Conservation (phyloP, 2,329 filamentous ascomycete genomes). For the Diaporthe vaccinii region DNA sequence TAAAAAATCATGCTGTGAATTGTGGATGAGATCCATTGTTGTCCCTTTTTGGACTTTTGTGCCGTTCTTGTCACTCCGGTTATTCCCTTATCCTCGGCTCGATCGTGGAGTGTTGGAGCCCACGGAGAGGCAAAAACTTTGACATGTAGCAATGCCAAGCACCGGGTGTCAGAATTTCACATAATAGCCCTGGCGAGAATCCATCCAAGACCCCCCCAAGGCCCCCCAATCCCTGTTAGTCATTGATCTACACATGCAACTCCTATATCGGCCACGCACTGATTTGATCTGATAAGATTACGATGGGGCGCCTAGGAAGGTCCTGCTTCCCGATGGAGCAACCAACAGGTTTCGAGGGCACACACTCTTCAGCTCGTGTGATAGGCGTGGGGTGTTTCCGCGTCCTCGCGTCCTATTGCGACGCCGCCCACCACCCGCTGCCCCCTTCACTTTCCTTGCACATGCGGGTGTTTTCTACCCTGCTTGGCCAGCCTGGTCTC, state of each 20-base stretch:
- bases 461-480: constrained; percentile 3
- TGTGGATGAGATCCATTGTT: constrained; percentile 22
- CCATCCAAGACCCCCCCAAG: constrained; percentile 17
- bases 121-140: constrained; percentile 1
- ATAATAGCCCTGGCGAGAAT: constrained; percentile 28
- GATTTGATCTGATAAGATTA: constrained; percentile 37
- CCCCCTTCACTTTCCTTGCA: background rate
- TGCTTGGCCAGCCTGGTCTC: background rate
- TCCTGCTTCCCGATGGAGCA: constrained; percentile 18
- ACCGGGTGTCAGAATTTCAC: constrained; percentile 27
- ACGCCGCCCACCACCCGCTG: constrained; percentile 11
- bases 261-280: constrained; percentile 31
- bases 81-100: constrained; percentile 11
- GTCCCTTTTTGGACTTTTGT: background rate
- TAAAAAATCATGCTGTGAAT: constrained; percentile 9
- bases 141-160: constrained; percentile 29
- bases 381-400: constrained; percentile 29
- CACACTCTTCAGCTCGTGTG: constrained; percentile 23
- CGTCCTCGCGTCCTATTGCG: constrained; percentile 20
- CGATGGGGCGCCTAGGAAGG: constrained; percentile 18
- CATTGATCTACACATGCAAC: constrained; percentile 23
- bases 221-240: constrained; percentile 30
- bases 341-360: constrained; percentile 17
- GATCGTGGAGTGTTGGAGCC: constrained; percentile 2
- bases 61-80: constrained; percentile 8